These are phyloP conservation scores for Pugionium cornutum DNA, from an alignment of 345 rosid genomes.

Conservation along the genomic window DNA sequence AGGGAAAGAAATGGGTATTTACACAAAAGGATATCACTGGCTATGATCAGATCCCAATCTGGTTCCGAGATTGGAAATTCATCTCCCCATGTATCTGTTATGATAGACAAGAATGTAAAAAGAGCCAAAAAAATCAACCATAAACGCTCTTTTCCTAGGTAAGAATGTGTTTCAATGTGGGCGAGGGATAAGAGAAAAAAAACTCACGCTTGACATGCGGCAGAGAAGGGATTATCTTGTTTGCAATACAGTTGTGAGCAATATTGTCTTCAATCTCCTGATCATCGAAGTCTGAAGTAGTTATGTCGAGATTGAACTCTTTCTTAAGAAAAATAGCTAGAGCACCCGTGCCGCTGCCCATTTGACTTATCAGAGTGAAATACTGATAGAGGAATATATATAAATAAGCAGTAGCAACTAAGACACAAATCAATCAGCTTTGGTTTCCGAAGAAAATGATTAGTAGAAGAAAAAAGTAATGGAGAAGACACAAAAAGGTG, in stretches of 20 bases:
- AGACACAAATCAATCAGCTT: constrained; percentile 10
- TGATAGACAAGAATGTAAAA: neutral
- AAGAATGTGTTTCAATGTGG: neutral
- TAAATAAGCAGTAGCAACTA: constrained; percentile 12
- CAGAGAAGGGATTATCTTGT: constrained; percentile 68
- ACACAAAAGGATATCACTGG: constrained; percentile 93
- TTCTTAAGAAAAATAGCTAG: constrained; percentile 81
- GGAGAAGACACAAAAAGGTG: neutral
- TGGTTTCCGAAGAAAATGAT: neutral
- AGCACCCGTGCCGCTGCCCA: constrained; percentile 88
- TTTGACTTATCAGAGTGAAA: neutral
- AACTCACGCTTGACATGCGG: constrained; percentile 86
- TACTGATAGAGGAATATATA: too few species aligned
- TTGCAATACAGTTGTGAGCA: constrained; percentile 71
- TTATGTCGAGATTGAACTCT: constrained; percentile 66
- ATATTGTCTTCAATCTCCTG: constrained; percentile 90
- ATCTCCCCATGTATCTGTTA: constrained; percentile 95
- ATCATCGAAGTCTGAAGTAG: constrained; percentile 87
- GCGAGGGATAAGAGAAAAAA: constrained; percentile 15
- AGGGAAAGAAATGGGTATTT: constrained; percentile 31
- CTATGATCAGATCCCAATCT: constrained; percentile 84
- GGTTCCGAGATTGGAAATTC: constrained; percentile 63
- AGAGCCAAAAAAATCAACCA: neutral
- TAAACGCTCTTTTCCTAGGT: too few species aligned
- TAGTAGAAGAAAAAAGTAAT: neutral